A percentile compares a stretch with the other conserved stretches of the same genome.
Evolutionary conservation across 768 basidiomycete genomes (phyloP).

Genomic region (Calocybe cyanea): DNA sequence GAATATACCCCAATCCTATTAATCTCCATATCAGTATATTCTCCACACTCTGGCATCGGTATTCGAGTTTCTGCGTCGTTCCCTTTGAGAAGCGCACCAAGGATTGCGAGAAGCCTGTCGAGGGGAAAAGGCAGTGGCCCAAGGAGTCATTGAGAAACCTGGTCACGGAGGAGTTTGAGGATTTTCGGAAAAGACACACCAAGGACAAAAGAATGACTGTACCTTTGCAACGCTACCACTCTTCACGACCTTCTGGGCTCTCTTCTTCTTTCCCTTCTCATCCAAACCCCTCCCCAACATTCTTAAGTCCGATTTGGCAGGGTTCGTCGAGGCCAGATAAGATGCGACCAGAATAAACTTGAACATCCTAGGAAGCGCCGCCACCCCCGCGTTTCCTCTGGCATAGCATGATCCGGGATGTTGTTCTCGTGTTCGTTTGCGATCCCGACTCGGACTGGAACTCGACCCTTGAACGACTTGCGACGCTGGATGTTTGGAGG

Average conservation of each 20-base stretch:
- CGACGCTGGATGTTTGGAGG: constrained; percentile 1
- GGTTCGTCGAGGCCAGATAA: constrained; percentile 84
- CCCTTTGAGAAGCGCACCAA: constrained; percentile 75
- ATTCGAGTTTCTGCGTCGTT: constrained; percentile 52
- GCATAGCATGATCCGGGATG: too few species aligned
- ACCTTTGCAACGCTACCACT: constrained; percentile 29
- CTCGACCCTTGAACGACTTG: background rate
- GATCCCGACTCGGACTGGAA: too few species aligned
- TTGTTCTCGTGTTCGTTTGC: constrained; percentile 1
- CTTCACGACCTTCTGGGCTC: constrained; percentile 32
- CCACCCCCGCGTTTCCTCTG: constrained; percentile 18
- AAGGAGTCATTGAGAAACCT: constrained; percentile 75
- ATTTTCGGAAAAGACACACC: too few species aligned
- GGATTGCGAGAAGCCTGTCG: constrained; percentile 76
- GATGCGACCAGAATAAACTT: constrained; percentile 13
- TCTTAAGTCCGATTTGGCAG: constrained; percentile 70
- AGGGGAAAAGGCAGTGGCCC: constrained; percentile 78
- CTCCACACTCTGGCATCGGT: constrained; percentile 51
- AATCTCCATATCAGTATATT: constrained; percentile 74
- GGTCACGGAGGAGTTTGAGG: background rate
- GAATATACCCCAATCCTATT: constrained; percentile 55
- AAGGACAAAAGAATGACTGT: too few species aligned
- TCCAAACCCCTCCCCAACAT: constrained; percentile 78
- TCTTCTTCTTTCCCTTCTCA: constrained; percentile 55
- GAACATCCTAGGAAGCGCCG: constrained; percentile 57